Base-by-base conservation (phyloP, 495 filamentous ascomycete genomes). In the Neurospora sublineolata region DNA sequence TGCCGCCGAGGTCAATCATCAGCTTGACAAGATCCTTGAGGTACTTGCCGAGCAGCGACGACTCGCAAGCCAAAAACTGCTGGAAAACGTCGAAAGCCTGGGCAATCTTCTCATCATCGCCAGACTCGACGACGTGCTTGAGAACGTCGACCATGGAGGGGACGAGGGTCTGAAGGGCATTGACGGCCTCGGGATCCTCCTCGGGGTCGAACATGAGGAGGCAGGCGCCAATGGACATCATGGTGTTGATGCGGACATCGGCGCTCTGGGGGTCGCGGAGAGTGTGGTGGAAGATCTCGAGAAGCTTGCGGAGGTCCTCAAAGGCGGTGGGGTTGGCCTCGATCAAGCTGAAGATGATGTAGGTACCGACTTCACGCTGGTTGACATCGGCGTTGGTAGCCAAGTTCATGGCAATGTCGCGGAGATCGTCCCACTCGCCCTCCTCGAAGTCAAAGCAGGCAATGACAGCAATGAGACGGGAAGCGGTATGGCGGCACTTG, bases 81-180 rank as follows among this genome's bases (percentile, higher is more conserved):
- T 99, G 96, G 87, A 99, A 97, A 69, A 97, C 94, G 80, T 99
- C 95, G 76, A 99, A 99, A 7, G 90, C 91, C 77, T 94, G 91
- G 81, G 93, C 91, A 68, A 90, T 87, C 73, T 90, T 90, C 75
- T 96, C 94, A 73, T 97, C 94, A 76, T 98, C 90, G 10, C 88
- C 86, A 37, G 86, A 84, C 74, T 91, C 87, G 69, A 98, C 89
- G 30, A 91, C 87, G 67, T 89, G 85, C 84, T 97, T 94, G 68
- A 99, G 87, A 11, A 97, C 92, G 27, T 87, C 86, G 41, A 98
- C 94, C 94, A 98, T 97, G 73, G 88, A 77, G 11, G 95, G 96
- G 64, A 98, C 84, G 46, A 93, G 86, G 37, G 87, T 84, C 81
- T 94, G 91, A 79, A 98, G 89, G 36, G 87, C 81, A 72, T 86